These are phyloP conservation scores for Leptographium lundbergii DNA, from an alignment of 2,329 filamentous ascomycete genomes.

Conservation along the genomic window DNA sequence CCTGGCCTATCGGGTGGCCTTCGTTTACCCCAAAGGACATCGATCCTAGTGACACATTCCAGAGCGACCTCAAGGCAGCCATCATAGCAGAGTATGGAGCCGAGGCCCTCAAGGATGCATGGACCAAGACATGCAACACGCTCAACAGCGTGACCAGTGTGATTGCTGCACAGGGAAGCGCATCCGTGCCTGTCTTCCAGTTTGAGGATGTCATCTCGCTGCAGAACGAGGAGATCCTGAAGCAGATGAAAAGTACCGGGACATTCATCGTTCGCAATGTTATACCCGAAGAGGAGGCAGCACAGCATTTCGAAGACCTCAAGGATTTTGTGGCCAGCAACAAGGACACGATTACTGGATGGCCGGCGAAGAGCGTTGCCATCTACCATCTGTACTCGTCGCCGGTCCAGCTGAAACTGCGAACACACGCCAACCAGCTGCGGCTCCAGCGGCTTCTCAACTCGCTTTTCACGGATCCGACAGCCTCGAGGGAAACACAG, in stretches of 20 bases:
- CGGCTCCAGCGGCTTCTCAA: background rate
- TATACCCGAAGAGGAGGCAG: background rate
- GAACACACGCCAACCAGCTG: background rate
- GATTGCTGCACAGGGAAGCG: background rate
- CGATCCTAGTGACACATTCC: background rate
- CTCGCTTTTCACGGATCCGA: constrained; percentile 14
- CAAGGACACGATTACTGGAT: background rate
- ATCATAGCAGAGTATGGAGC: background rate
- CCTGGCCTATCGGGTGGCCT: background rate
- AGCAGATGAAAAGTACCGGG: background rate
- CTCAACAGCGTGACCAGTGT: background rate
- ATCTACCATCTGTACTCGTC: background rate
- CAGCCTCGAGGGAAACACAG: background rate
- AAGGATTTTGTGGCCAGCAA: background rate
- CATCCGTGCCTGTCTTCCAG: background rate
- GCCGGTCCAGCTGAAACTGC: background rate
- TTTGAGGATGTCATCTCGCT: background rate
- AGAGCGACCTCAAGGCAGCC: background rate
- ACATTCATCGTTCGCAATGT: background rate
- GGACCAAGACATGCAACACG: background rate
- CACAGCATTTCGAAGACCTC: background rate
- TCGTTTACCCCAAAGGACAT: background rate
- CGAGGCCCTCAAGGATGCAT: background rate
- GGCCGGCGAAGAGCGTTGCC: background rate
- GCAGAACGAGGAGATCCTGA: background rate